phyloP scores from a whole-genome alignment of 2,329 filamentous ascomycete species.

The Pestalotiopsis sp. region DNA sequence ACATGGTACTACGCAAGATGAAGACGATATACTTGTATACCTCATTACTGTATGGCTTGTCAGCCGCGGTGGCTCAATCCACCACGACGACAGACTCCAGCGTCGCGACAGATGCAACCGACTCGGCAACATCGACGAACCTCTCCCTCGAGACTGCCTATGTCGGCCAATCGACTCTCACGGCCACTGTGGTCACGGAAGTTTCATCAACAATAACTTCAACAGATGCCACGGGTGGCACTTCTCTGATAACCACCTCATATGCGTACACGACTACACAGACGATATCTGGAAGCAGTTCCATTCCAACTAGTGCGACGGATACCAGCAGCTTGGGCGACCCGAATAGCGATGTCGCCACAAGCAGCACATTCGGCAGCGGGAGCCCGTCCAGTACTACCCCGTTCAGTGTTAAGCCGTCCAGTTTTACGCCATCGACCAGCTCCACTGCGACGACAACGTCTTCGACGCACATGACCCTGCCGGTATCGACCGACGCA shows the following conservation, averaged over 20 bases:
- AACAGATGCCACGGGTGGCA: neutral
- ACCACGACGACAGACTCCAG: neutral
- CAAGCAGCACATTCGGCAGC: neutral
- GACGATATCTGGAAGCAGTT: neutral
- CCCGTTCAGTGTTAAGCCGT: neutral
- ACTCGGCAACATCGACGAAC: neutral
- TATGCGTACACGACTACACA: neutral
- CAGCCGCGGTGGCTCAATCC: neutral
- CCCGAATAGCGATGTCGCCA: neutral
- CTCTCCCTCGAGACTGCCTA: neutral
- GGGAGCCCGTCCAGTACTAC: neutral
- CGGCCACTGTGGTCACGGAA: neutral
- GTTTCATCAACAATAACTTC: neutral
- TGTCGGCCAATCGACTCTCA: neutral
- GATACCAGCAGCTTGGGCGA: neutral
- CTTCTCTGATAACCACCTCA: neutral
- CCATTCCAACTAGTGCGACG: neutral
- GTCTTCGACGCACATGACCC: neutral
- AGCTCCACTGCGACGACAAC: conserved; percentile 19
- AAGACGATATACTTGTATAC: neutral
- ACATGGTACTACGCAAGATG: neutral
- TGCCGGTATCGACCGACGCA: conserved; percentile 11
- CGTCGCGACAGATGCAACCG: neutral
- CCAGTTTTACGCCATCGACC: conserved; percentile 7
- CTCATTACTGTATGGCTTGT: neutral